A percentile compares a stretch with the other conserved stretches of the same genome.
Evolutionary conservation across 306 rosid species (phyloP).

Genomic region (Albizia julibrissin): DNA sequence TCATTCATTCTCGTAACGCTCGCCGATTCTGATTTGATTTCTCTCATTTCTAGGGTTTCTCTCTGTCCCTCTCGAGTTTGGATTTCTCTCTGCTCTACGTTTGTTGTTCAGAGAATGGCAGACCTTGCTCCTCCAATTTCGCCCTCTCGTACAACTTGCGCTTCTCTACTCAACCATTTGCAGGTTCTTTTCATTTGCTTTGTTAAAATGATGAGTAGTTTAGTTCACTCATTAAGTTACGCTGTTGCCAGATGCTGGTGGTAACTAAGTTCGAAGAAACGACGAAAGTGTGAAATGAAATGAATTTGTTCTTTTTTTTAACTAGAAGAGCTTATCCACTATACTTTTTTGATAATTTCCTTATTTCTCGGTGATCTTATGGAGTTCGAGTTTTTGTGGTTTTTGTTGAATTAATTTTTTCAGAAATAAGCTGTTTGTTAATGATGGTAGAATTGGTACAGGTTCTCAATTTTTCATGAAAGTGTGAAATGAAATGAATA

Average conservation of each 20-base stretch:
- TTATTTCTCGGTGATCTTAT: not conserved
- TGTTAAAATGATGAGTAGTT: not conserved
- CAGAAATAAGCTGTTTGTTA: not conserved
- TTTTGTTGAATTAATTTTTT: not conserved
- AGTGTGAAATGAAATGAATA: not conserved
- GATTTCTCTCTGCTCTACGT: not conserved
- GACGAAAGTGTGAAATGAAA: not conserved
- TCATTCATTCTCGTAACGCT: constrained; percentile 39
- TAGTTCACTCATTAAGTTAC: not conserved
- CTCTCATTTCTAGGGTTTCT: constrained; percentile 29
- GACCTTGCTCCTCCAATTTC: constrained; percentile 49
- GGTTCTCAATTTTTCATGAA: too few relatives aligned
- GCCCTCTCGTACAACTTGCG: constrained; percentile 90
- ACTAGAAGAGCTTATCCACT: not conserved
- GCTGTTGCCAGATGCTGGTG: not conserved
- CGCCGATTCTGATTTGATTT: constrained; percentile 15
- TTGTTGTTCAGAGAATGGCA: constrained; percentile 40
- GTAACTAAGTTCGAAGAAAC: not conserved
- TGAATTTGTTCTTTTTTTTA: not conserved
- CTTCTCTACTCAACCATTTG: constrained; percentile 84
- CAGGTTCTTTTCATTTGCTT: constrained; percentile 49
- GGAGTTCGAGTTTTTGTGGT: not conserved
- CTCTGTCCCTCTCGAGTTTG: not conserved
- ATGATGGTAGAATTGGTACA: not conserved
- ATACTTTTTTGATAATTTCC: not conserved